Conservation (phyloP, 345 rosid species). For the Lepidium sativum region DNA sequence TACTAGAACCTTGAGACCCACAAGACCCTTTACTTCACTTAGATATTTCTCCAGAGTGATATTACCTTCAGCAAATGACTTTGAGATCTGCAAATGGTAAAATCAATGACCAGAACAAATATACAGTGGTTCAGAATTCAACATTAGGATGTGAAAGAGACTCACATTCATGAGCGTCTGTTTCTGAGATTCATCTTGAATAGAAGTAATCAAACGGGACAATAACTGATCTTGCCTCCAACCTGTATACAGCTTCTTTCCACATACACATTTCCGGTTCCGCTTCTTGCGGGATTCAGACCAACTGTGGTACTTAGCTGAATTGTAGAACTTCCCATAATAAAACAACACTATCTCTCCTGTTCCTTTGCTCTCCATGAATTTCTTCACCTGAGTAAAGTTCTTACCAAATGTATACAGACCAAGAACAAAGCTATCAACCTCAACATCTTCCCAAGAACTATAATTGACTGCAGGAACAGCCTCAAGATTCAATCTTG, state of each 20-base stretch:
- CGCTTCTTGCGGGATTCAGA: conserved; percentile 34
- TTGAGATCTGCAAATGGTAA: conserved; percentile 38
- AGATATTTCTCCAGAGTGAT: conserved; percentile 40
- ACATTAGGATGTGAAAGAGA: background rate
- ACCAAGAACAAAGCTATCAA: conserved; percentile 43
- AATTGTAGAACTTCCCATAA: conserved; percentile 51
- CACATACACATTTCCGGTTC: conserved; percentile 35
- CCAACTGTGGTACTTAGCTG: conserved; percentile 52
- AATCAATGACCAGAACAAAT: no score
- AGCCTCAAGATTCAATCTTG: conserved; percentile 5
- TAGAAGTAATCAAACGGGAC: conserved; percentile 44
- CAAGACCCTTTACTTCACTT: conserved; percentile 29
- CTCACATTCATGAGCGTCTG: conserved; percentile 11
- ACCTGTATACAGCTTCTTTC: conserved; percentile 47
- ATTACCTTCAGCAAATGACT: conserved; percentile 45
- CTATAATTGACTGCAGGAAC: conserved; percentile 29
- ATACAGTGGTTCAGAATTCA: no score
- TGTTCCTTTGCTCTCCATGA: conserved; percentile 37
- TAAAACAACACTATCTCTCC: conserved; percentile 47
- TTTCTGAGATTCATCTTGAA: conserved; percentile 25
- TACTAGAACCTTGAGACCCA: conserved; percentile 40
- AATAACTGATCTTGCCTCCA: conserved; percentile 57
- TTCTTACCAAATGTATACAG: conserved; percentile 48
- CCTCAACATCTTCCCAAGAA: conserved; percentile 42
- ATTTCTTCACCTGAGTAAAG: conserved; percentile 33